Evolutionary conservation across 2,329 filamentous ascomycete genomes (phyloP).

Genomic region (Alternaria sp.): DNA sequence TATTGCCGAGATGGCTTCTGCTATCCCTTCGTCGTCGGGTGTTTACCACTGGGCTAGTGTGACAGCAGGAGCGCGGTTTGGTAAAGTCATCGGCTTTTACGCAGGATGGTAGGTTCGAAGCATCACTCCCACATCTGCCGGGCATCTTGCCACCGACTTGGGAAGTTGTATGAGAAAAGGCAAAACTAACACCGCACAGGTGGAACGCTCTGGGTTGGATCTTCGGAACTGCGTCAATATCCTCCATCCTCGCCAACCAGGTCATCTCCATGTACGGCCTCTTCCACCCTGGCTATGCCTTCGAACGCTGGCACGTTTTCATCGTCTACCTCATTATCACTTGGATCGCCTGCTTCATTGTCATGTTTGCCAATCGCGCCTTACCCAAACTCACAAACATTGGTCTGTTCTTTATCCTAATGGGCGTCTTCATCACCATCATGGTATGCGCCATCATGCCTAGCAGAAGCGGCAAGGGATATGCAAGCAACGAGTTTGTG

Average conservation of each 20-base stretch:
- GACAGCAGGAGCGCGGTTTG: slow-evolving; percentile 57
- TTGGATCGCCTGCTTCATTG: slow-evolving; percentile 56
- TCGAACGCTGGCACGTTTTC: slow-evolving; percentile 62
- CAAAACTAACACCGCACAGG: slow-evolving; percentile 31
- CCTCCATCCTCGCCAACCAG: slow-evolving; percentile 56
- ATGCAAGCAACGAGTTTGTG: slow-evolving; percentile 54
- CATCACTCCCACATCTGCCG: not conserved
- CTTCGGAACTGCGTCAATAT: slow-evolving; percentile 55
- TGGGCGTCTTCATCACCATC: slow-evolving; percentile 64
- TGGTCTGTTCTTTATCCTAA: slow-evolving; percentile 62
- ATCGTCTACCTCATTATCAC: slow-evolving; percentile 58
- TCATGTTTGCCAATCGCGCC: slow-evolving; percentile 64
- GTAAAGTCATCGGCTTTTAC: slow-evolving; percentile 58
- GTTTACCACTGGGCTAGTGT: slow-evolving; percentile 64
- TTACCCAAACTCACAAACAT: slow-evolving; percentile 64
- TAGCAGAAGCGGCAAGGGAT: slow-evolving; percentile 51
- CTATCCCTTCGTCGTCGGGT: slow-evolving; percentile 53
- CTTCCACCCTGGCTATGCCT: slow-evolving; percentile 56
- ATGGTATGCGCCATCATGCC: slow-evolving; percentile 66
- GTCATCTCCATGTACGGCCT: slow-evolving; percentile 59
- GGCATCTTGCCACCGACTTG: not conserved
- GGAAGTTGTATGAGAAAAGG: not conserved
- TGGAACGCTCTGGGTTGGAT: slow-evolving; percentile 63
- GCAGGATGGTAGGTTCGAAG: slow-evolving; percentile 54
- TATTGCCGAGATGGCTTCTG: slow-evolving; percentile 60